Percentiles rank a stretch among this genome's conserved stretches.
phyloP scores from a whole-genome alignment of 441 rosid genomes.

The Arabidopsis lyrata region DNA sequence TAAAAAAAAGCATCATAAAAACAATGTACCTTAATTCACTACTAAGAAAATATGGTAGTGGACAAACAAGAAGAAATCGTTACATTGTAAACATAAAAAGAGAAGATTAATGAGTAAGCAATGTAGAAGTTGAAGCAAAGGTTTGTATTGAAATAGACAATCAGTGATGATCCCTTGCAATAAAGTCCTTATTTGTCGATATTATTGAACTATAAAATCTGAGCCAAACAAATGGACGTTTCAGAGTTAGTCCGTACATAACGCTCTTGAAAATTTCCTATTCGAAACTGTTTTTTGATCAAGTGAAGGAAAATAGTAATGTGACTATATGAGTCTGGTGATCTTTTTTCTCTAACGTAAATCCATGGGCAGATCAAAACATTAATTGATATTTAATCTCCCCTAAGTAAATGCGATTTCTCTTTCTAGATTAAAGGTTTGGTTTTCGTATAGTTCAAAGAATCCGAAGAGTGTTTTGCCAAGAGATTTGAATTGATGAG shows the following conservation, averaged over 20 bases:
- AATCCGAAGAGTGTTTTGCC: constrained; percentile 10
- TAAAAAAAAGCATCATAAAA: too few relatives aligned
- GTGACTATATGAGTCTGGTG: constrained; percentile 1
- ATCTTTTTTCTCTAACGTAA: constrained; percentile 37
- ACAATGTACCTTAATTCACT: too few relatives aligned
- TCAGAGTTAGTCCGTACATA: constrained; percentile 32
- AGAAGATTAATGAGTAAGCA: constrained; percentile 20
- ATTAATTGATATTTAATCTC: constrained; percentile 23
- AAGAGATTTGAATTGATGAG: constrained; percentile 27
- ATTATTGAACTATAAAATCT: constrained; percentile 2
- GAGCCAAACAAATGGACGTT: constrained; percentile 39
- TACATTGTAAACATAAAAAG: background rate
- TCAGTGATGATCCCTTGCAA: constrained; percentile 7
- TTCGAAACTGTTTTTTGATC: constrained; percentile 22
- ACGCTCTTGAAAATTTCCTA: constrained; percentile 42
- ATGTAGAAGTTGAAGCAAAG: constrained; percentile 32
- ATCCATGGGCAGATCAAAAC: constrained; percentile 2
- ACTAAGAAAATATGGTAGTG: background rate
- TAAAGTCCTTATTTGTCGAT: constrained; percentile 25
- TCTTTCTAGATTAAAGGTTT: background rate
- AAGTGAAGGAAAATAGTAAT: constrained; percentile 29
- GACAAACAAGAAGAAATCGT: background rate
- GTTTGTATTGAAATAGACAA: constrained; percentile 21
- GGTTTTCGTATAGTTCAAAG: background rate
- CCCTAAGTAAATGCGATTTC: constrained; percentile 5